Base-by-base conservation (phyloP, 2,329 filamentous ascomycete species). In the Calonectria pseudoturangicola region DNA sequence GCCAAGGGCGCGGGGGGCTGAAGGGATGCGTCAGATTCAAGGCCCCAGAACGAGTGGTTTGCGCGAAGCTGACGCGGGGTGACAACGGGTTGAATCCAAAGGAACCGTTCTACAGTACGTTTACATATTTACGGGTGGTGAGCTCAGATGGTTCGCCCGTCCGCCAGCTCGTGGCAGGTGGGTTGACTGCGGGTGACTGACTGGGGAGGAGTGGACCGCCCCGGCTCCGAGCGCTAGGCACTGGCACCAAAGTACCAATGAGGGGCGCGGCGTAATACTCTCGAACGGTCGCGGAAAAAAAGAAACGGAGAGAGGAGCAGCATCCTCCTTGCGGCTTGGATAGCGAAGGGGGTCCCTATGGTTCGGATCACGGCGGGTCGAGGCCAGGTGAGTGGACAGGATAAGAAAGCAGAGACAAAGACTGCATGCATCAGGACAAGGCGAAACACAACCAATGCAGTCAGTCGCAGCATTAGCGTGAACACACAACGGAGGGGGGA, bases 1-100 rank as follows among this genome's bases (percentile, higher is more conserved):
- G 75, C 74, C 58, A 48, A 50, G 63, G 67, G 30, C 30, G 18
- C n/a, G 30, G n/a, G 33, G n/a, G 54, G 54, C 56, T 30, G 30
- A 30, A 39, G 54, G 51, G n/a, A 5, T 76, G 77, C 72, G 70
- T 74, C 66, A 73, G 58, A 51, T 75, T 50, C 72, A 68, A 73
- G 71, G 70, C 66, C 74, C 33, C 64, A 72, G 65, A 68, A 66
- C 77, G 78, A 79, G 73, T 79, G 47, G 72, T 68, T 79, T 69
- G 65, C 62, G 77, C 77, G 76, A 79, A 79, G 78, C 78, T 72
- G 75, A 68, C 68, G 71, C 51, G 68, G 63, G 48, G 71, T 60
- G 67, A 36, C 54, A 58, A n/a, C 36, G 54, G 30, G 12, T 39
- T 33, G 54, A 39, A 58, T 21, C n/a, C 30, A 16, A 2, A 8